Conservation (phyloP, 2,329 filamentous ascomycete species). For the Chaetomiaceae sp. region DNA sequence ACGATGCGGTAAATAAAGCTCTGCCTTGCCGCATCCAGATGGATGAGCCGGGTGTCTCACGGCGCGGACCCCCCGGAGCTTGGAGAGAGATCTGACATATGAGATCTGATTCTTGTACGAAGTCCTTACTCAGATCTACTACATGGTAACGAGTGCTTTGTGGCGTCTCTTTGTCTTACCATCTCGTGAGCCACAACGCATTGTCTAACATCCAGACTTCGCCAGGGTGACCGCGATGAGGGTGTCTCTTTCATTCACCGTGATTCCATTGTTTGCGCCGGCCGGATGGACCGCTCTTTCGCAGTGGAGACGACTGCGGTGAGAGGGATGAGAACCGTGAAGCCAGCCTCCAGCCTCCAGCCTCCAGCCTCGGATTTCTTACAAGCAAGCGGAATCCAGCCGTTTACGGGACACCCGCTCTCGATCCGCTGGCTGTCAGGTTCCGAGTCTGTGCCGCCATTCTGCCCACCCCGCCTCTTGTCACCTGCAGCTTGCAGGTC, state of each 20-base stretch:
- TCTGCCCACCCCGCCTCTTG: conserved; percentile 10
- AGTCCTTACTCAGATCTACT: conserved; percentile 8
- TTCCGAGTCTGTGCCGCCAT: conserved; percentile 1
- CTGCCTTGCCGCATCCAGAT: no score
- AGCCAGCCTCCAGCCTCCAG: not conserved
- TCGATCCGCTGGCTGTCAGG: conserved; percentile 1
- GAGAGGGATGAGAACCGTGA: not conserved
- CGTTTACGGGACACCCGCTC: not conserved
- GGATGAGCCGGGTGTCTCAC: no score
- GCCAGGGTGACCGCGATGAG: no score
- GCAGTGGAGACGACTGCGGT: not conserved
- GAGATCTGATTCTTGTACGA: not conserved
- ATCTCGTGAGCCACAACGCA: not conserved
- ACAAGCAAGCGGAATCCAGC: not conserved
- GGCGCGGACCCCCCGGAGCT: no score
- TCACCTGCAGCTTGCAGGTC: conserved; percentile 15
- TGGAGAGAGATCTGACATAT: not conserved
- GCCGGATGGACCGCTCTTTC: no score
- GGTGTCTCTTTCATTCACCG: no score
- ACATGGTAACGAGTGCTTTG: not conserved
- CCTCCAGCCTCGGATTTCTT: no score
- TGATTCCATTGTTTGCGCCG: no score
- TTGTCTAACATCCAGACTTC: not conserved
- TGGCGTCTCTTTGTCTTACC: not conserved
- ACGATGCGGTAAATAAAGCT: no score